Evolutionary conservation across 2,329 filamentous ascomycete genomes (phyloP).

Genomic region (Clonostachys rhizophaga): DNA sequence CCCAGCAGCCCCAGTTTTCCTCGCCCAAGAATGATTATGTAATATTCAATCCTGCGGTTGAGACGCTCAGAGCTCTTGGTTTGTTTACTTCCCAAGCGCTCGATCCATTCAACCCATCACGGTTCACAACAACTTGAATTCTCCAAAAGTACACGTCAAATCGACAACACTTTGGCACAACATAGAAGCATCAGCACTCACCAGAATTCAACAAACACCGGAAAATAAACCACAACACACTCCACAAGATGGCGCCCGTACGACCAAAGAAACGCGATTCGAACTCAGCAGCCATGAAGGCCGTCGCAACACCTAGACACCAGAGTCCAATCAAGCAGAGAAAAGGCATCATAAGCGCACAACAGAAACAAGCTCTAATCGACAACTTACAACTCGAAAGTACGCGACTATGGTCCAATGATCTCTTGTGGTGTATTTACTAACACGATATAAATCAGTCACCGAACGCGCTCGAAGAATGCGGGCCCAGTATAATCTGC

Average conservation of each 20-base stretch:
- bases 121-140: too few species aligned
- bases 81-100: conserved; percentile 12
- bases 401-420: conserved; percentile 34
- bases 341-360: conserved; percentile 55
- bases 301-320: conserved; percentile 28
- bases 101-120: too few species aligned
- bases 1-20: too few species aligned
- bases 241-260: conserved; percentile 35
- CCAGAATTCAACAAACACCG: neutral
- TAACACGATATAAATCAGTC: conserved; percentile 47
- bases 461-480: conserved; percentile 84
- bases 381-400: conserved; percentile 88
- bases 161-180: neutral
- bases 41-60: too few species aligned
- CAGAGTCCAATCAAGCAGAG: conserved; percentile 61
- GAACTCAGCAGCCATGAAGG: conserved; percentile 6
- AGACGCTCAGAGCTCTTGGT: conserved; percentile 4
- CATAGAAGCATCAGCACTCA: neutral
- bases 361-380: conserved; percentile 81
- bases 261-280: conserved; percentile 28
- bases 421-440: neutral
- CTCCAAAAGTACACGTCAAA: neutral
- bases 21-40: too few species aligned
- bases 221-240: conserved; percentile 3
- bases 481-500: conserved; percentile 82